Base-by-base conservation (phyloP, 2,329 filamentous ascomycete genomes). In the Lasiodiplodia theobromae region DNA sequence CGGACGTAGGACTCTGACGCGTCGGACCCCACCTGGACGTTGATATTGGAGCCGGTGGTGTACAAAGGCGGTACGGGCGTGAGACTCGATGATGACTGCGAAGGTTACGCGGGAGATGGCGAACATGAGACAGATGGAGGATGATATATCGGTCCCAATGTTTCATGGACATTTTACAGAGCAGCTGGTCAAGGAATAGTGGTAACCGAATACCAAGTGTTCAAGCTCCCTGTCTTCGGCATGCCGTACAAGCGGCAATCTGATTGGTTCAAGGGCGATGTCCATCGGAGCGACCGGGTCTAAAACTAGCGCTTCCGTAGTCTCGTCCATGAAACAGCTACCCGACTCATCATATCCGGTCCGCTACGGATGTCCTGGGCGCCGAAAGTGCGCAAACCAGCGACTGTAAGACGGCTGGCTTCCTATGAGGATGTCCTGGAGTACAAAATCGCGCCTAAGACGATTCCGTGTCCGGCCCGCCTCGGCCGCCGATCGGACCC, bases 231-330 rank as follows among this genome's bases (percentile, higher is more conserved):
- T 47, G n/a, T 47, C 7, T 47, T 47, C 44, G 44, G 44, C 44
- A 47, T 47, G 44, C 44, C 44, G 44, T n/a, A 47, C 44, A 21
- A 10, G 44, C 7, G n/a, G 44, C 5, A n/a, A 56, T 56, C 52
- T 56, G 52, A 38, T 57, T 57, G 54, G 54, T 57, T 18, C 28
- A 6, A 14, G 23, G 16, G 34, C 2, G 18, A n/a, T 21, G 54
- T 11, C 18, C 38, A 21, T 37, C 31, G 54, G 31, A 57, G 25
- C 31, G 14, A 37, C 54, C 54, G 54, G 31, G 21, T 57, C 54
- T 57, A 57, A 57, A 57, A 38, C 37, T 57, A 57, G 54, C 28
- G 54, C 54, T 57, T 40, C 54, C 54, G 54, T 57, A 57, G 54
- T 37, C 37, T 40, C 31, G 21, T 23, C 34, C 31, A 37, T 31